Conservation (phyloP, 345 rosid species). For the Schrenkiella parvula region DNA sequence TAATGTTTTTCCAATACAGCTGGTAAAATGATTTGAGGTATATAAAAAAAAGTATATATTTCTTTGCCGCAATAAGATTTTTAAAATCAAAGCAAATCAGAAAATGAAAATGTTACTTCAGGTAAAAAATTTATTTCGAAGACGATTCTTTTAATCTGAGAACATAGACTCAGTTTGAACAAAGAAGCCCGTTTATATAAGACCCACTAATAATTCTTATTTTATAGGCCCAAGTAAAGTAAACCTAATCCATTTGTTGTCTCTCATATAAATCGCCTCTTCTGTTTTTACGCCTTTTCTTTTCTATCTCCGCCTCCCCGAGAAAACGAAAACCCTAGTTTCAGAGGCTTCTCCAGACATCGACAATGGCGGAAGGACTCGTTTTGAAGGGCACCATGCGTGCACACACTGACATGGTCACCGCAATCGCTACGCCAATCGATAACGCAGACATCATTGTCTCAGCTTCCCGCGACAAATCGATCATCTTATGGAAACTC, state of each 20-base stretch:
- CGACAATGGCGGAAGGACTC: slow-evolving; percentile 64
- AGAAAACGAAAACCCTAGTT: slow-evolving; percentile 26
- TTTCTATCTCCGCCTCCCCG: slow-evolving; percentile 23
- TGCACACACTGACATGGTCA: slow-evolving; percentile 93
- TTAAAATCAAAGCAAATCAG: neutral
- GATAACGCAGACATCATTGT: slow-evolving; percentile 93
- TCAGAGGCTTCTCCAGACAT: slow-evolving; percentile 5
- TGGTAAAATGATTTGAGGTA: neutral
- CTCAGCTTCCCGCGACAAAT: slow-evolving; percentile 92
- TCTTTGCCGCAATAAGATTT: neutral
- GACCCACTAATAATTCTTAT: neutral
- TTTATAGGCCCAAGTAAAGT: slow-evolving; percentile 1
- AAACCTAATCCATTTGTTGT: slow-evolving; percentile 23
- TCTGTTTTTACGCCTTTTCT: neutral
- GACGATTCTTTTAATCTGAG: no score
- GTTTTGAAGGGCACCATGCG: slow-evolving; percentile 86
- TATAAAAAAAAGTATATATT: neutral
- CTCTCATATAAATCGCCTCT: slow-evolving; percentile 6
- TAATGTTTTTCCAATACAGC: neutral
- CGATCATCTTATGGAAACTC: slow-evolving; percentile 85
- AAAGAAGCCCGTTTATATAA: neutral
- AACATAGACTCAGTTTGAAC: no score
- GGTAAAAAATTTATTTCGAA: no score
- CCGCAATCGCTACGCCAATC: slow-evolving; percentile 89
- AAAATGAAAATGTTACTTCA: neutral